These are phyloP conservation scores for Claviceps sp. DNA, from an alignment of 2,329 filamentous ascomycete genomes.

Conservation along the genomic window DNA sequence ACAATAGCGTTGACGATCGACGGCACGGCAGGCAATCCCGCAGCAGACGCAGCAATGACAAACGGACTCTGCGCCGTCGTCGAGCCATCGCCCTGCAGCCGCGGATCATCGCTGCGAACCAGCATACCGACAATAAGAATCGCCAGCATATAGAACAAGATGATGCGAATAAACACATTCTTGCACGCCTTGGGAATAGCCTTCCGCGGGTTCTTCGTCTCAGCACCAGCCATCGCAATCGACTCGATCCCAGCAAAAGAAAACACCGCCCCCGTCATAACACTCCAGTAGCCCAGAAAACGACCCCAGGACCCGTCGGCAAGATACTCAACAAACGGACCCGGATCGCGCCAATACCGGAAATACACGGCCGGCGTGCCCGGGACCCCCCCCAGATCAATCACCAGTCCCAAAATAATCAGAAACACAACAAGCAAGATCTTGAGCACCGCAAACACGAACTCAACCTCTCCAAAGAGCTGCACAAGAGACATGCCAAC, in stretches of 20 bases:
- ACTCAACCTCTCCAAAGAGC: slow-evolving; percentile 47
- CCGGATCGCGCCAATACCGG: slow-evolving; percentile 55
- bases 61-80: slow-evolving; percentile 40
- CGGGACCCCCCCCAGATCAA: slow-evolving; percentile 48
- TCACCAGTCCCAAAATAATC: slow-evolving; percentile 47
- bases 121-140: slow-evolving; percentile 61
- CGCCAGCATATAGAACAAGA: slow-evolving; percentile 49
- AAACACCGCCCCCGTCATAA: slow-evolving; percentile 50
- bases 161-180: slow-evolving; percentile 43
- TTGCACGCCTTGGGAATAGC: slow-evolving; percentile 42
- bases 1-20: slow-evolving; percentile 67
- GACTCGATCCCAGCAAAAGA: slow-evolving; percentile 55
- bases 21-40: slow-evolving; percentile 53
- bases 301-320: slow-evolving; percentile 41
- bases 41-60: slow-evolving; percentile 57
- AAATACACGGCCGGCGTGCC: slow-evolving; percentile 49
- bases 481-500: slow-evolving; percentile 46
- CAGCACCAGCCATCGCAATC: slow-evolving; percentile 48
- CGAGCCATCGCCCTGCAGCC: slow-evolving; percentile 33
- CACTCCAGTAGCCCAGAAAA: slow-evolving; percentile 54
- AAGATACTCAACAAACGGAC: slow-evolving; percentile 55
- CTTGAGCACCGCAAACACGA: slow-evolving; percentile 38
- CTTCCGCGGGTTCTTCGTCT: slow-evolving; percentile 40
- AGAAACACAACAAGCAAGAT: slow-evolving; percentile 49
- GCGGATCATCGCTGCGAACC: slow-evolving; percentile 44